Evolutionary conservation across 345 rosid species (phyloP).

Genomic region (Rhizophora apiculata): DNA sequence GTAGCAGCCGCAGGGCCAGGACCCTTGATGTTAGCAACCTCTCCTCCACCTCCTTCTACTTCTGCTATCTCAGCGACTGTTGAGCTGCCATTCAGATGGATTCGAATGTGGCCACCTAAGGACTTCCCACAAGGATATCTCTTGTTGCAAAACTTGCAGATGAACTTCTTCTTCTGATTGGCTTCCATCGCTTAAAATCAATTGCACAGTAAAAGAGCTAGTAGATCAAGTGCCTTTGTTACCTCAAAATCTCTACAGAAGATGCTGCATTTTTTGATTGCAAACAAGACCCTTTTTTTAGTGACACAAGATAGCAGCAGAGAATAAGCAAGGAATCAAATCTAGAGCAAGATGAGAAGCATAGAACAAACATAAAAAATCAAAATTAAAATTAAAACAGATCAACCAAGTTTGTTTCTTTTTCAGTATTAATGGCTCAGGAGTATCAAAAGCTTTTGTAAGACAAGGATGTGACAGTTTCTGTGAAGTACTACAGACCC

Average conservation of each 20-base stretch:
- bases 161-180: constrained; percentile 52
- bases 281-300: constrained; percentile 1
- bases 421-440: constrained; percentile 22
- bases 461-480: constrained; percentile 50
- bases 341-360: constrained; percentile 25
- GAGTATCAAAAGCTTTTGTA: constrained; percentile 18
- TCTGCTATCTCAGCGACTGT: constrained; percentile 29
- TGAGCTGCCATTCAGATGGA: constrained; percentile 49
- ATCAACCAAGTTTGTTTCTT: constrained; percentile 38
- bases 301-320: not conserved
- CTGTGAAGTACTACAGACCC: constrained; percentile 49
- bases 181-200: constrained; percentile 46
- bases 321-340: constrained; percentile 18
- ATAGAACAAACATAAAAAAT: not conserved
- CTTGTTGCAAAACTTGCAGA: constrained; percentile 76
- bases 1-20: constrained; percentile 20
- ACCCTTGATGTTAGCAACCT: constrained; percentile 9
- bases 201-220: constrained; percentile 15
- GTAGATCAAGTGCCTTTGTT: constrained; percentile 21
- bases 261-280: not conserved
- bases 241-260: constrained; percentile 30
- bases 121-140: constrained; percentile 78
- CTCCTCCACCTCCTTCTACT: constrained; percentile 12
- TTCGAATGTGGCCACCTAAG: constrained; percentile 86
- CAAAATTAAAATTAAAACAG: constrained; percentile 8